These are phyloP conservation scores for Wickerhamiella alocasiicola DNA, from an alignment of 805 yeast genomes.

Conservation along the genomic window DNA sequence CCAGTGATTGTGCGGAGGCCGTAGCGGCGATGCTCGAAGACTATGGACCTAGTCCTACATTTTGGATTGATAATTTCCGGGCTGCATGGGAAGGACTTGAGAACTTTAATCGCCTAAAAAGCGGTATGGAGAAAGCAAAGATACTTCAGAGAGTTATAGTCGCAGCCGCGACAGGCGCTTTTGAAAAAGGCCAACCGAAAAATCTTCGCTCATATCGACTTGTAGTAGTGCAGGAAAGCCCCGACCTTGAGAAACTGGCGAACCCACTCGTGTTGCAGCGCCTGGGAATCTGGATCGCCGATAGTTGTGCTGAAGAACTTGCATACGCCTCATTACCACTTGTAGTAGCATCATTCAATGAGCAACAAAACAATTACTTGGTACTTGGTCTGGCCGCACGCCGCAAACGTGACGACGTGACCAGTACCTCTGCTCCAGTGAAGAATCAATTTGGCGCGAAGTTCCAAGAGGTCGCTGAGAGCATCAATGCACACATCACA, in stretches of 20 bases:
- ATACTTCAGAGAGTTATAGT: conserved; percentile 70
- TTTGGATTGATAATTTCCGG: conserved; percentile 70
- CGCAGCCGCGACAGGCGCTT: conserved; percentile 75
- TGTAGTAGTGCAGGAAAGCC: conserved; percentile 82
- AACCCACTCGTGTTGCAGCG: conserved; percentile 80
- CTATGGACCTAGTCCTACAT: conserved; percentile 34
- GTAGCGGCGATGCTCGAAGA: conserved; percentile 67
- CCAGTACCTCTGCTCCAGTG: conserved; percentile 16
- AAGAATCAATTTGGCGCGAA: conserved; percentile 76
- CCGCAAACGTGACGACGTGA: conserved; percentile 38
- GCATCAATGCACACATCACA: conserved; percentile 76
- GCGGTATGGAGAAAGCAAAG: conserved; percentile 80
- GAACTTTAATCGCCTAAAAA: conserved; percentile 39
- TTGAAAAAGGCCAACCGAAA: conserved; percentile 71
- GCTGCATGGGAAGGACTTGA: conserved; percentile 52
- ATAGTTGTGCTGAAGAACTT: conserved; percentile 74
- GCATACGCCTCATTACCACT: conserved; percentile 49
- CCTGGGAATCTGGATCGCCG: conserved; percentile 83
- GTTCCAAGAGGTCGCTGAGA: conserved; percentile 74
- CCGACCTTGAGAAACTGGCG: conserved; percentile 60
- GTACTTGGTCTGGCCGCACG: conserved; percentile 86
- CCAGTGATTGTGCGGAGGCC: conserved; percentile 87
- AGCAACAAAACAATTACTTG: conserved; percentile 58
- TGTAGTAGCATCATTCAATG: conserved; percentile 74
- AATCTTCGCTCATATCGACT: conserved; percentile 69